Percentiles rank a stretch among this genome's conserved stretches.
Evolutionary conservation across 2,329 filamentous ascomycete species (phyloP).

Genomic region (Acrodontium crateriforme): DNA sequence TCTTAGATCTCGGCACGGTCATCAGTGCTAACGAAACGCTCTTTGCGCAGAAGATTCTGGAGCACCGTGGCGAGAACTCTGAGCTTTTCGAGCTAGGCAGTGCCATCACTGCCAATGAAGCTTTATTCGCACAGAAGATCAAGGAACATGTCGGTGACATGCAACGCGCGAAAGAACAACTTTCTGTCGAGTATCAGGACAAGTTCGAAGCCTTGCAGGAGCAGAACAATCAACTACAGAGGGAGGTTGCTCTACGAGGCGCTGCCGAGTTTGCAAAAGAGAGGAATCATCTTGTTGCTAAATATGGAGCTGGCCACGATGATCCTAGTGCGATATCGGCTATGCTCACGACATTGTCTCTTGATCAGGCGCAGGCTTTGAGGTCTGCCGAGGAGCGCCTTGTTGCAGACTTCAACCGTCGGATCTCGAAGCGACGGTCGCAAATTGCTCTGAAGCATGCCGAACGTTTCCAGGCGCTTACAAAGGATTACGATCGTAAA

Average conservation of each 20-base stretch:
- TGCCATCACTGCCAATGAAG: slow-evolving; percentile 22
- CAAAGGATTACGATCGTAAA: slow-evolving; percentile 21
- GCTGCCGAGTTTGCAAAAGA: slow-evolving; percentile 20
- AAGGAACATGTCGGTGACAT: slow-evolving; percentile 23
- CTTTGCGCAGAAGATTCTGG: slow-evolving; percentile 23
- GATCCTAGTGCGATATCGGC: slow-evolving; percentile 10
- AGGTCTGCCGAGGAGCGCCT: slow-evolving; percentile 19
- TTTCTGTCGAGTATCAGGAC: slow-evolving; percentile 20
- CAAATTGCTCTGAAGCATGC: slow-evolving; percentile 24
- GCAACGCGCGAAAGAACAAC: slow-evolving; percentile 21
- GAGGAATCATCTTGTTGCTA: slow-evolving; percentile 17
- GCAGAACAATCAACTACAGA: slow-evolving; percentile 19
- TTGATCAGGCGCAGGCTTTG: slow-evolving; percentile 12
- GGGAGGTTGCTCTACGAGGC: slow-evolving; percentile 17
- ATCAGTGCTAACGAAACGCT: slow-evolving; percentile 23
- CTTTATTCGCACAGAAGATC: slow-evolving; percentile 22
- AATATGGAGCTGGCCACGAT: slow-evolving; percentile 12
- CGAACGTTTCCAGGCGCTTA: slow-evolving; percentile 19
- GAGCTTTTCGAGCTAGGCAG: too few relatives aligned
- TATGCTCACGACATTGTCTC: slow-evolving; percentile 12
- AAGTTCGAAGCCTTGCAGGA: slow-evolving; percentile 19
- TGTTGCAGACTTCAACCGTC: slow-evolving; percentile 19
- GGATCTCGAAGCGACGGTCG: slow-evolving; percentile 21
- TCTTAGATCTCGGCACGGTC: slow-evolving; percentile 21
- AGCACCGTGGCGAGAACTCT: too few relatives aligned